phyloP scores from a whole-genome alignment of 148 eudicot genomes.

The Rhododendron vialii region DNA sequence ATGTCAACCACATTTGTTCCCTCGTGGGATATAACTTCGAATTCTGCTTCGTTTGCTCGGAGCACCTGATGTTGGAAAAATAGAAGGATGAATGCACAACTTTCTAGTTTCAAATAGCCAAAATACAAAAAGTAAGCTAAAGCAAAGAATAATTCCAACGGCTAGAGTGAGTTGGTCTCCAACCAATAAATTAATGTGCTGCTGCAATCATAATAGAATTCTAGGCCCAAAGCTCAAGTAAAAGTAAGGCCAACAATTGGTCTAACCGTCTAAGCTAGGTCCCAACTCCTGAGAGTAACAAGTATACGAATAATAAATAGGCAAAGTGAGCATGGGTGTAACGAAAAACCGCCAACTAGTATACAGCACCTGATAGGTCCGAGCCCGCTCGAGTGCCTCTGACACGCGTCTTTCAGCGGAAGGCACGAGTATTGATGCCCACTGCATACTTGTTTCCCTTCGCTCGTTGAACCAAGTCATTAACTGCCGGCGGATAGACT shows the following conservation, averaged over 20 bases:
- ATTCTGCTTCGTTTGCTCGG: conserved; percentile 64
- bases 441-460: conserved; percentile 55
- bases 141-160: neutral
- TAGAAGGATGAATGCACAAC: neutral
- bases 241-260: neutral
- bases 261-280: neutral
- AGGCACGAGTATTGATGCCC: conserved; percentile 59
- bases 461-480: conserved; percentile 78
- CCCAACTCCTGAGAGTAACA: neutral
- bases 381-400: conserved; percentile 58
- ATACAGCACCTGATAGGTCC: conserved; percentile 12
- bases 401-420: conserved; percentile 52
- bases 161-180: neutral
- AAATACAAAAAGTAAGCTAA: neutral
- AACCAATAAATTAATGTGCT: neutral
- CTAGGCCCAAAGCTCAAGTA: neutral
- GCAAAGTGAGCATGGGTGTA: neutral
- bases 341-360: neutral
- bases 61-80: conserved; percentile 35
- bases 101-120: neutral
- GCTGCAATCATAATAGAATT: neutral
- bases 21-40: conserved; percentile 61
- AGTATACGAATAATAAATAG: neutral
- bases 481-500: conserved; percentile 55
- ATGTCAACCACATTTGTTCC: conserved; percentile 58